Percentiles rank a stretch among this genome's conserved stretches.
phyloP scores from a whole-genome alignment of 2,329 filamentous ascomycete species.

The Chrysosphaeria jannelii region DNA sequence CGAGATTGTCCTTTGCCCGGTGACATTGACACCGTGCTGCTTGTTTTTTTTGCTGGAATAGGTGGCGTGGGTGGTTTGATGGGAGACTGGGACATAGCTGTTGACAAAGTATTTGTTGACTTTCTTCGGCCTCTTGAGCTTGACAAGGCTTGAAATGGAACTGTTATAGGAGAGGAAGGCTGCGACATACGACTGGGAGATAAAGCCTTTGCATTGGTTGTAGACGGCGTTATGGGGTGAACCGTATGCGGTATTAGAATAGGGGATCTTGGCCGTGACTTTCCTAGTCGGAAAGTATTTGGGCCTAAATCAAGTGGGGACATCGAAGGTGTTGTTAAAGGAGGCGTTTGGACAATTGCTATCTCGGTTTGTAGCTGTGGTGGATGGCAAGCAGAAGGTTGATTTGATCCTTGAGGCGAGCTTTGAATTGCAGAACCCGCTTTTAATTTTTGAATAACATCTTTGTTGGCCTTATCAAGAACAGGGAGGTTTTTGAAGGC shows the following conservation, averaged over 20 bases:
- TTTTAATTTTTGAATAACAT: slow-evolving; percentile 90
- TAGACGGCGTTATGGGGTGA: slow-evolving; percentile 43
- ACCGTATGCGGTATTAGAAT: slow-evolving; percentile 24
- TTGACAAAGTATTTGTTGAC: slow-evolving; percentile 66
- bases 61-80: too few relatives aligned
- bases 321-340: background rate
- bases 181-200: slow-evolving; percentile 60
- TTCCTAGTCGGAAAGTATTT: slow-evolving; percentile 14
- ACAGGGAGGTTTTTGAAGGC: slow-evolving; percentile 93
- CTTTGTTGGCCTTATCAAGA: slow-evolving; percentile 92
- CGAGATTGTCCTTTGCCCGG: too few relatives aligned
- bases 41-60: too few relatives aligned
- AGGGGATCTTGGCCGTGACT: too few relatives aligned
- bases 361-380: too few relatives aligned
- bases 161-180: slow-evolving; percentile 70
- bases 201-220: slow-evolving; percentile 61
- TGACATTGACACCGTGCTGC: too few relatives aligned
- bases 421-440: too few relatives aligned
- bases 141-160: slow-evolving; percentile 70
- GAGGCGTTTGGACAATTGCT: too few relatives aligned
- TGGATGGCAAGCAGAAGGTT: too few relatives aligned
- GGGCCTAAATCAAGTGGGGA: background rate
- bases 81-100: too few relatives aligned
- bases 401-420: too few relatives aligned
- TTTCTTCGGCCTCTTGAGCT: slow-evolving; percentile 45